These are phyloP conservation scores for Fusarium sp. DNA, from an alignment of 2,329 filamentous ascomycete species.

Conservation along the genomic window DNA sequence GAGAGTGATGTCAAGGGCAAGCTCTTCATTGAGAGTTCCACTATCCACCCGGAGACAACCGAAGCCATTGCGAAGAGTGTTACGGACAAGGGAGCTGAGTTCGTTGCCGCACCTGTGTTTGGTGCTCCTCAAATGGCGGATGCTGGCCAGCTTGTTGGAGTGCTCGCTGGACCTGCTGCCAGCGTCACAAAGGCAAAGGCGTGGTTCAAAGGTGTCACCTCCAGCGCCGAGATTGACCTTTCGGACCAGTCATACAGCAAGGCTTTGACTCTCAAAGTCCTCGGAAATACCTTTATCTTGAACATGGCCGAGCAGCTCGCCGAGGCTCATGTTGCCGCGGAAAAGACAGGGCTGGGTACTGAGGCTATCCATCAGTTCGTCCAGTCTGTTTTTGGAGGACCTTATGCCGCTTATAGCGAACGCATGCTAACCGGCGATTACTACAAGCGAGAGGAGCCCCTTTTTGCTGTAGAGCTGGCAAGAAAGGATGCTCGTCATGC, in stretches of 20 bases:
- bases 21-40: constrained; percentile 88
- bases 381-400: constrained; percentile 78
- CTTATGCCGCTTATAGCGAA: constrained; percentile 78
- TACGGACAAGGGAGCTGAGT: constrained; percentile 71
- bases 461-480: constrained; percentile 85
- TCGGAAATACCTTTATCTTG: constrained; percentile 88
- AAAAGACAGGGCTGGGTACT: constrained; percentile 80
- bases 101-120: constrained; percentile 78
- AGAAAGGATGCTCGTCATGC: constrained; percentile 86
- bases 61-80: constrained; percentile 70
- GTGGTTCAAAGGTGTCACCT: constrained; percentile 79
- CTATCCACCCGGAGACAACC: constrained; percentile 85
- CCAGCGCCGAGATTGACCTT: constrained; percentile 76
- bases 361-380: constrained; percentile 78
- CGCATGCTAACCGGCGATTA: constrained; percentile 83
- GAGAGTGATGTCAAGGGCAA: constrained; percentile 70
- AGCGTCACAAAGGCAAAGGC: constrained; percentile 73
- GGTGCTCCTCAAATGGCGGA: constrained; percentile 78
- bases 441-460: constrained; percentile 77
- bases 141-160: constrained; percentile 75
- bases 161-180: constrained; percentile 73
- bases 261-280: constrained; percentile 79
- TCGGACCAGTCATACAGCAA: constrained; percentile 74
- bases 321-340: constrained; percentile 81
- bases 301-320: constrained; percentile 84